phyloP scores from a whole-genome alignment of 345 rosid genomes.

The Murraya paniculata region DNA sequence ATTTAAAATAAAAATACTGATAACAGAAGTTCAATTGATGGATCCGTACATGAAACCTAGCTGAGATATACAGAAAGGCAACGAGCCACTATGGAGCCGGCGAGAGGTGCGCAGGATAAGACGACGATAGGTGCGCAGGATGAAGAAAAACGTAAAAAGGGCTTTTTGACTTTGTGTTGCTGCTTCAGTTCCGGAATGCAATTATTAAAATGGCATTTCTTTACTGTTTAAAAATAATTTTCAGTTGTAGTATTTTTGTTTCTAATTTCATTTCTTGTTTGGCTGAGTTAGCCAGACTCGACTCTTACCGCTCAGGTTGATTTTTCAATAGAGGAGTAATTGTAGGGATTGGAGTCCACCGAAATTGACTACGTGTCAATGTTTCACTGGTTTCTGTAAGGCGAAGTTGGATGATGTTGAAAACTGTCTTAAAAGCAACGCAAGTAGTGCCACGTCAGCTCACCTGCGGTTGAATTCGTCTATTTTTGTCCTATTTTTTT shows the following conservation, averaged over 20 bases:
- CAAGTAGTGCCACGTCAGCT: neutral
- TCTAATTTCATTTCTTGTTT: neutral
- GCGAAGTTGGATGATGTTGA: neutral
- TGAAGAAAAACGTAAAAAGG: neutral
- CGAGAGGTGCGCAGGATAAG: constrained; percentile 36
- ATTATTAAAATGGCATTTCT: neutral
- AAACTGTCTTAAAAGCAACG: neutral
- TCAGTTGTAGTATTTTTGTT: too few relatives aligned
- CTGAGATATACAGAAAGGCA: neutral
- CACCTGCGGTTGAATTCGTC: neutral
- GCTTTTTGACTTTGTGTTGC: neutral
- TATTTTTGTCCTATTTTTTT: neutral
- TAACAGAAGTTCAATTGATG: neutral
- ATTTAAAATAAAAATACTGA: neutral
- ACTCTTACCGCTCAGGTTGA: constrained; percentile 7
- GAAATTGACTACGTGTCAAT: constrained; percentile 2
- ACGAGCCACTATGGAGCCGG: constrained; percentile 5
- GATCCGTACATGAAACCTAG: neutral
- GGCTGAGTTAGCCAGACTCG: constrained; percentile 31
- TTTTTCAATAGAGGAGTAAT: neutral
- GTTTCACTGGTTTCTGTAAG: neutral
- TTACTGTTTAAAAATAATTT: neutral
- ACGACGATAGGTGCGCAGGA: constrained; percentile 19
- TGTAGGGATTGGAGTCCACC: neutral
- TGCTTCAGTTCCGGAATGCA: neutral